phyloP scores from a whole-genome alignment of 352 stramenopile genomes.

The Peronospora destructor region DNA sequence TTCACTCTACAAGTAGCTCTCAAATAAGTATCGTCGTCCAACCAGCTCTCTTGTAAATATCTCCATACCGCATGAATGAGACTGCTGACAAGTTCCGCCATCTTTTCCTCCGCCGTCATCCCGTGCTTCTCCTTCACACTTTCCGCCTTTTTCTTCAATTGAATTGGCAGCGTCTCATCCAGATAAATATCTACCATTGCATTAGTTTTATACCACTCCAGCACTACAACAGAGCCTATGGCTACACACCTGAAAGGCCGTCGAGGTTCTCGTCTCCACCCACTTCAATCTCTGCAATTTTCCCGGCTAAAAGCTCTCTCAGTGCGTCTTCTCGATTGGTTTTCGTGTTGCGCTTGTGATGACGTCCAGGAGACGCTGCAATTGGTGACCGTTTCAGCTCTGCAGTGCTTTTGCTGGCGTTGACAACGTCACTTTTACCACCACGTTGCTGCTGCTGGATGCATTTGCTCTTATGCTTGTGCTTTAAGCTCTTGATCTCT shows the following conservation, averaged over 20 bases:
- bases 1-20: slow-evolving; percentile 34
- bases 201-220: not conserved
- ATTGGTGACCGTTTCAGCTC: slow-evolving; percentile 23
- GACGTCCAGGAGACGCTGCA: slow-evolving; percentile 19
- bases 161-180: slow-evolving; percentile 41
- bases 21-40: not conserved
- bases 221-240: not conserved
- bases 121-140: slow-evolving; percentile 32
- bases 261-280: slow-evolving; percentile 75
- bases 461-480: slow-evolving; percentile 76
- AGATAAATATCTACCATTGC: slow-evolving; percentile 44
- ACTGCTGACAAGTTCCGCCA: slow-evolving; percentile 27
- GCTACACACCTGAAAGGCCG: slow-evolving; percentile 44
- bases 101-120: slow-evolving; percentile 43
- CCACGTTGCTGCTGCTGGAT: slow-evolving; percentile 13
- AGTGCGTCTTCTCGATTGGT: slow-evolving; percentile 46
- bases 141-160: slow-evolving; percentile 32
- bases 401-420: slow-evolving; percentile 1
- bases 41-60: not conserved
- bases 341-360: slow-evolving; percentile 28
- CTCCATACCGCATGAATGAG: slow-evolving; percentile 41
- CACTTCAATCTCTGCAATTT: slow-evolving; percentile 83
- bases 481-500: slow-evolving; percentile 67
- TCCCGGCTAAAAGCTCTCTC: slow-evolving; percentile 69
- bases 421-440: slow-evolving; percentile 5